phyloP scores from a whole-genome alignment of 345 rosid genomes.

The Moringa oleifera region DNA sequence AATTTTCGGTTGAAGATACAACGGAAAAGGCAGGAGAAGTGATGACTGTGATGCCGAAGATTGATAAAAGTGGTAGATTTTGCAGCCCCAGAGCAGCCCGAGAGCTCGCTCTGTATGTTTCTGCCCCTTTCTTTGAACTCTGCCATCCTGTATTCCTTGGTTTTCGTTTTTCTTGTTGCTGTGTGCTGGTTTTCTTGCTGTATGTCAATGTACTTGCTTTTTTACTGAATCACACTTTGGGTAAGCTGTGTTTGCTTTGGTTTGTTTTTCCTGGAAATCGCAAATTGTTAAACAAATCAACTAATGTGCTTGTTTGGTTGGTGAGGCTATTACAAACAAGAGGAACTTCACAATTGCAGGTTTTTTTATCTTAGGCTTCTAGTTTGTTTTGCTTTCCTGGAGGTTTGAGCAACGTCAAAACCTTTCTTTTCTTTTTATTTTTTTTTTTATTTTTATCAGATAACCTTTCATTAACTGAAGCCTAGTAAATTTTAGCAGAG shows the following conservation, averaged over 20 bases:
- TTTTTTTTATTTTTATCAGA: too few species aligned
- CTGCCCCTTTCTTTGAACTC: neutral
- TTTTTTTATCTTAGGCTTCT: conserved; percentile 16
- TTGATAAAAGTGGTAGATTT: conserved; percentile 87
- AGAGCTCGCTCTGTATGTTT: conserved; percentile 82
- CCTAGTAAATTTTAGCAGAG: too few species aligned
- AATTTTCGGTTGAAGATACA: conserved; percentile 37
- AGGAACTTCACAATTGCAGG: conserved; percentile 4
- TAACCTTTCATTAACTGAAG: too few species aligned
- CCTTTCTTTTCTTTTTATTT: too few species aligned
- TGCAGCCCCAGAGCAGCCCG: conserved; percentile 99
- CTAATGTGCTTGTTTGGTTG: neutral
- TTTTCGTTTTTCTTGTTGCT: neutral
- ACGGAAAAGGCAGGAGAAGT: conserved; percentile 17
- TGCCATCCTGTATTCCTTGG: neutral
- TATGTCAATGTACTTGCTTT: conserved; percentile 9
- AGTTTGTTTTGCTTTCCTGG: neutral
- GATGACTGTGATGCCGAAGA: conserved; percentile 53
- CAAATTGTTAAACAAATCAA: neutral
- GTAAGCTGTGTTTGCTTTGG: too few species aligned
- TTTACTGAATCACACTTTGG: conserved; percentile 1
- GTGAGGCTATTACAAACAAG: neutral
- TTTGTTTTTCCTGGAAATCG: too few species aligned
- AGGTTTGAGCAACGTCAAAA: too few species aligned
- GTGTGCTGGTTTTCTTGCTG: neutral